phyloP scores from a whole-genome alignment of 164 flowering plant species.

The Euptelea pleiosperma region DNA sequence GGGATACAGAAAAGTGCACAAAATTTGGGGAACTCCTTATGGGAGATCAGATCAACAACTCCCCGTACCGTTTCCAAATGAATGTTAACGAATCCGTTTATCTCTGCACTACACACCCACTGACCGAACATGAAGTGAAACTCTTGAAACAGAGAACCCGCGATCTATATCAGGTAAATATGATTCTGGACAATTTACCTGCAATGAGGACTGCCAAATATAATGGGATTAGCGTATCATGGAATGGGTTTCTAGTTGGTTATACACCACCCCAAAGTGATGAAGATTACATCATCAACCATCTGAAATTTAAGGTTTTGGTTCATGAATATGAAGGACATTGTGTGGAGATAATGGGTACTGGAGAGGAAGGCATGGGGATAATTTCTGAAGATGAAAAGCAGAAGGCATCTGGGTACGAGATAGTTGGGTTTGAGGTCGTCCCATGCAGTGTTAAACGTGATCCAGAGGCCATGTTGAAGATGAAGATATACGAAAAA shows the following conservation, averaged over 20 bases:
- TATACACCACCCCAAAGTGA: slow-evolving; percentile 15
- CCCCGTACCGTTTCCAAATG: slow-evolving; percentile 34
- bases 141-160: slow-evolving; percentile 32
- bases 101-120: slow-evolving; percentile 26
- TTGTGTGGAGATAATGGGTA: slow-evolving; percentile 45
- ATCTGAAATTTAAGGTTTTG: slow-evolving; percentile 39
- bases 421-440: slow-evolving; percentile 59
- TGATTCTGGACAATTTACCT: slow-evolving; percentile 47
- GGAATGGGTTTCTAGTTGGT: slow-evolving; percentile 52
- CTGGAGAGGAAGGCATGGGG: slow-evolving; percentile 52
- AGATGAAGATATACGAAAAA: slow-evolving; percentile 19
- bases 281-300: slow-evolving; percentile 41
- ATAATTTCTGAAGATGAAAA: slow-evolving; percentile 35
- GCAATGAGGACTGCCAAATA: slow-evolving; percentile 38
- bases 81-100: slow-evolving; percentile 23
- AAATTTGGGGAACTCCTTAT: slow-evolving; percentile 34
- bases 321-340: slow-evolving; percentile 41
- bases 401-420: slow-evolving; percentile 42
- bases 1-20: slow-evolving; percentile 36
- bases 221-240: slow-evolving; percentile 27
- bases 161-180: slow-evolving; percentile 47
- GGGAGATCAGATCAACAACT: slow-evolving; percentile 40
- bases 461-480: slow-evolving; percentile 34
- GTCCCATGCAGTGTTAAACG: slow-evolving; percentile 48
- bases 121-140: slow-evolving; percentile 28